Percentiles rank a stretch among this genome's conserved stretches.
Conservation (phyloP, 768 basidiomycete genomes). For the Asterophora lycoperdoides region DNA sequence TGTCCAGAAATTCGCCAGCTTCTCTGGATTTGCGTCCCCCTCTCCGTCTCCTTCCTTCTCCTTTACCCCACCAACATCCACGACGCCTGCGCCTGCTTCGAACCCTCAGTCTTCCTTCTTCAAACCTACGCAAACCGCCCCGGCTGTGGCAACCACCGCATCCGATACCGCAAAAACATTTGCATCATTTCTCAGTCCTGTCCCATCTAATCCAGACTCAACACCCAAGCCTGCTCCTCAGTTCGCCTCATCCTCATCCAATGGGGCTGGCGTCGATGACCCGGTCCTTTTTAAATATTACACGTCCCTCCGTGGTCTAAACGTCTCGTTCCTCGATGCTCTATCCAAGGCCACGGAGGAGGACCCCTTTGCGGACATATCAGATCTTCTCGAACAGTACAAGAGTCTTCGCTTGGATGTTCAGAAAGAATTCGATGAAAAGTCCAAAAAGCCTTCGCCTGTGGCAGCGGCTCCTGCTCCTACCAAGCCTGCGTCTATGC, state of each 20-base stretch:
- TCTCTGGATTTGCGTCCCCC: slow-evolving; percentile 47
- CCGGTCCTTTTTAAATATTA: slow-evolving; percentile 51
- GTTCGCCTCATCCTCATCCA: slow-evolving; percentile 9
- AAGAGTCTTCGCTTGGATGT: slow-evolving; percentile 49
- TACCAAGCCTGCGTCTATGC: slow-evolving; percentile 20
- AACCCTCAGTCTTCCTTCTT: slow-evolving; percentile 1
- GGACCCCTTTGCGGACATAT: slow-evolving; percentile 69
- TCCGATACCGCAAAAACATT: slow-evolving; percentile 51
- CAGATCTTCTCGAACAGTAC: slow-evolving; percentile 55
- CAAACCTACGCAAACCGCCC: slow-evolving; percentile 10
- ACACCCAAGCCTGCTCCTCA: slow-evolving; percentile 1
- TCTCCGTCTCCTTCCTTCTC: no score
- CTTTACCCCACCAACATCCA: slow-evolving; percentile 11
- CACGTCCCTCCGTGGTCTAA: slow-evolving; percentile 69
- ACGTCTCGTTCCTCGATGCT: slow-evolving; percentile 58
- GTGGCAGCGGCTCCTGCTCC: slow-evolving; percentile 6
- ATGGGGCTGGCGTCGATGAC: slow-evolving; percentile 22
- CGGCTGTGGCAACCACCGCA: slow-evolving; percentile 31
- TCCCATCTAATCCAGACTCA: slow-evolving; percentile 6
- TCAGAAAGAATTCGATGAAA: slow-evolving; percentile 51
- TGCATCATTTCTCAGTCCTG: slow-evolving; percentile 37
- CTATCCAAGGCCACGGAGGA: slow-evolving; percentile 54
- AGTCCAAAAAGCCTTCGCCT: slow-evolving; percentile 11
- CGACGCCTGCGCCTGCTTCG: no score
- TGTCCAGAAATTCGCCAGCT: slow-evolving; percentile 45